Base-by-base conservation (phyloP, 2,329 filamentous ascomycete genomes). In the Colletotrichum chlorophyti region DNA sequence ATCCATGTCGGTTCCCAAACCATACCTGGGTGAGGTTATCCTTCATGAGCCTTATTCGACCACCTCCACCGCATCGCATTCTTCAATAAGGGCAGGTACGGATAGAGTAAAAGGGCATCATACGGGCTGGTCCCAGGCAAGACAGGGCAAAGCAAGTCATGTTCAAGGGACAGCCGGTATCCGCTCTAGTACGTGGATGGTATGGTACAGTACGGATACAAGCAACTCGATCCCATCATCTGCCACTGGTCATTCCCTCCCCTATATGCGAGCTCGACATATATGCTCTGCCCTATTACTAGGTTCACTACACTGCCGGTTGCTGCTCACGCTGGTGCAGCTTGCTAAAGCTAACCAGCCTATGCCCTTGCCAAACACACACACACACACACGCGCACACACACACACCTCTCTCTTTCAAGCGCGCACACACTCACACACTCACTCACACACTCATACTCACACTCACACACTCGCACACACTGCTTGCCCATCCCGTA, bases 21-120 rank as follows among this genome's bases (percentile, higher is more conserved):
- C 42, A 61, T 53, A 48, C 48, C 47, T 49, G 34, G 42, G 27
- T 37, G 43, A 59, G 57, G 59, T 59, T 43, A 31, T 40, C 46
- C 55, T 59, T 47, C 23, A 42, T 60, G 59, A 53, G 58, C 58
- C 54, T 53, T 53, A 54, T 54, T 61, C 54, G 54, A 46, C 59
- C 49, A 51, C 49, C 53, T 52, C 53, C 46, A 58, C 57, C 57
- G 52, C 57, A 58, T 52, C 57, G 53, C 57, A 60, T 60, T 60
- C 57, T 60, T 60, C 57, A 60, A 60, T 58, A 53, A 60, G 57
- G 53, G 45, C 52, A 60, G 50, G n/a, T n/a, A n/a, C n/a, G n/a
- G n/a, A n/a, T n/a, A n/a, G n/a, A n/a, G n/a, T n/a, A n/a, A n/a
- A n/a, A n/a, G n/a, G 55, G 50, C 37, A 54, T 38, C 46, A 43